Percentiles rank a stretch among this genome's conserved stretches.
Conservation (phyloP, 108 stramenopile genomes). For the Chaetoceros tenuissimus region DNA sequence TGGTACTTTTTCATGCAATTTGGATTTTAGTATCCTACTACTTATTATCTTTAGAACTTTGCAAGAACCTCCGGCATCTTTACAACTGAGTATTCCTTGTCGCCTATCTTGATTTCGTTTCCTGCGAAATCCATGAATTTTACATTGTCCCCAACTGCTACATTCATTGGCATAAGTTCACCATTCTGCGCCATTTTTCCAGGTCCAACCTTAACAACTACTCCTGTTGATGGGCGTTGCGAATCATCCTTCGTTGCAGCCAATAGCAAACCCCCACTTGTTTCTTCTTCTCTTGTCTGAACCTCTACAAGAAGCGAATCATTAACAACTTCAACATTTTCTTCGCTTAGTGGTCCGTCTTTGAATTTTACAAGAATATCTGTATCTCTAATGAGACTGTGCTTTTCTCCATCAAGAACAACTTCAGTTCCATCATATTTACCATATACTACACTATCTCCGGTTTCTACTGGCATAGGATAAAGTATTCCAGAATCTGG, state of each 20-base stretch:
- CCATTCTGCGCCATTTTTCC: slow-evolving; percentile 78
- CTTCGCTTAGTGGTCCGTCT: slow-evolving; percentile 52
- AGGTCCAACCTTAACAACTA: slow-evolving; percentile 82
- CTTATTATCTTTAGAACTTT: slow-evolving; percentile 51
- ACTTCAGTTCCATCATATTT: slow-evolving; percentile 86
- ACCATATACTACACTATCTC: slow-evolving; percentile 81
- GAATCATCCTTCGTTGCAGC: slow-evolving; percentile 36
- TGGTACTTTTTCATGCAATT: too few species aligned
- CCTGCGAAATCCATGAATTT: slow-evolving; percentile 86
- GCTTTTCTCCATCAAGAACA: slow-evolving; percentile 60
- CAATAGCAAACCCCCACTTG: slow-evolving; percentile 62
- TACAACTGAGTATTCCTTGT: slow-evolving; percentile 78
- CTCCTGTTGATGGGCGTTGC: slow-evolving; percentile 55
- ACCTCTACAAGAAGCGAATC: slow-evolving; percentile 77
- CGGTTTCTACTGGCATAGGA: slow-evolving; percentile 58
- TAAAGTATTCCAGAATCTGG: slow-evolving; percentile 64
- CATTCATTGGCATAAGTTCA: slow-evolving; percentile 73
- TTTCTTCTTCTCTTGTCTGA: slow-evolving; percentile 51
- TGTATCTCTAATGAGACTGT: slow-evolving; percentile 78
- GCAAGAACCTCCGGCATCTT: slow-evolving; percentile 75
- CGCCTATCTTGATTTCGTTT: slow-evolving; percentile 74
- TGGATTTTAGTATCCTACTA: too few species aligned
- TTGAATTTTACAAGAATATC: slow-evolving; percentile 77
- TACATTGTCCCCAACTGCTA: slow-evolving; percentile 61
- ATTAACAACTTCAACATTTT: slow-evolving; percentile 49